phyloP scores from a whole-genome alignment of 305 asterid species.

The Fraxinus albicans region DNA sequence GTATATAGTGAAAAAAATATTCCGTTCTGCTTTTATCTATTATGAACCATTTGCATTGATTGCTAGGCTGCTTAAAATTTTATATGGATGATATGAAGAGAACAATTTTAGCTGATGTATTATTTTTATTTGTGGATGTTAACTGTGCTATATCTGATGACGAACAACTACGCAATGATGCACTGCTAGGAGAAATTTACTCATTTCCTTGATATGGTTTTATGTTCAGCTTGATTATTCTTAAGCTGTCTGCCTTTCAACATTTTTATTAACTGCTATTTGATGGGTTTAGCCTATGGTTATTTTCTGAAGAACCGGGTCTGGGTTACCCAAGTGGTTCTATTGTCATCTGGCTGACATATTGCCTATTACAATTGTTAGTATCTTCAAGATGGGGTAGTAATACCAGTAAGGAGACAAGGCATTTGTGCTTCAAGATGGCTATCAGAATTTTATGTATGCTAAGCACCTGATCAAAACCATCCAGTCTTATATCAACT shows the following conservation, averaged over 20 bases:
- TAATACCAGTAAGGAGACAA: not conserved
- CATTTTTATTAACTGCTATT: not conserved
- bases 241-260: not conserved
- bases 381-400: not conserved
- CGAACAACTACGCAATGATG: not conserved
- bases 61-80: not conserved
- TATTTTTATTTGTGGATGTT: not conserved
- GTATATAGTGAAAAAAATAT: not conserved
- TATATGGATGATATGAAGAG: not conserved
- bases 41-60: not conserved
- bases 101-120: not conserved
- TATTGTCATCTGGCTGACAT: not conserved
- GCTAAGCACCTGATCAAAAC: not conserved
- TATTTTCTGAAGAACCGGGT: not conserved
- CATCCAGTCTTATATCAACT: not conserved
- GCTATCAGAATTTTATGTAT: not conserved
- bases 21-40: not conserved
- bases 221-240: not conserved
- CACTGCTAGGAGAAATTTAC: not conserved
- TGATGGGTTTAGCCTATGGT: not conserved
- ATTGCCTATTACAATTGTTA: not conserved
- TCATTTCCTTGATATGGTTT: not conserved
- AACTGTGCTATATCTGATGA: not conserved
- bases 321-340: not conserved
- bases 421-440: not conserved